Evolutionary conservation across 169 alveolate species (phyloP), one percentile per base, ranked within the genome.

Genomic region (Plasmodium falciparum): DNA sequence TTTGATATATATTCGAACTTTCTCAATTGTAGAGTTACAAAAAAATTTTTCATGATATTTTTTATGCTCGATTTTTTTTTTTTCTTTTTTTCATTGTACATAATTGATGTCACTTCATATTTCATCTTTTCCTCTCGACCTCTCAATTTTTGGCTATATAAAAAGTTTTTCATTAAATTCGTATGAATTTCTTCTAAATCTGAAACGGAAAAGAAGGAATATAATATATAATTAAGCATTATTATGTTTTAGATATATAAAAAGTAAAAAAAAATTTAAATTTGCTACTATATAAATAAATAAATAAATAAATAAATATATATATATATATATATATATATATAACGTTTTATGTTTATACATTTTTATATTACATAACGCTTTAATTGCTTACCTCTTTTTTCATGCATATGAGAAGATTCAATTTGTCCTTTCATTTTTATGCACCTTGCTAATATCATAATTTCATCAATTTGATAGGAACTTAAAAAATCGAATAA

Each of bases 391-490:
- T 62, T 62, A 65, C 71, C 76, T 65, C n/a, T 58, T 26, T 69
- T 52, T n/a, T 43, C n/a, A 24, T 15, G 71, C 52, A 8, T 0
- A 45, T 43, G 62, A 8, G 15, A 59, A 39, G 22, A 33, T 12
- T 22, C 13, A 33, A 2, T 6, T 29, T 39, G 47, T 39, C 67
- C 66, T 61, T 13, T 67, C 39, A 63, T 11, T 56, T 9, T 58
- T 50, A 45, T 47, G 43, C 78, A 26, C 2, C 26, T 2, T 4
- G 13, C 20, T 3, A 4, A 2, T 47, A 78, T 24, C 9, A 59
- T 49, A n/a, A 78, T 66, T 78, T 78, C 89, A 45, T 22, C 71
- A 66, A 78, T 63, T 78, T 78, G 52, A 56, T 78, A 78, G 8
- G 80, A 63, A 52, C 89, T 78, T 24, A 66, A 33, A 78, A 78